These are phyloP conservation scores for Fusarium sp. DNA, from an alignment of 2,329 filamentous ascomycete species.

Conservation along the genomic window DNA sequence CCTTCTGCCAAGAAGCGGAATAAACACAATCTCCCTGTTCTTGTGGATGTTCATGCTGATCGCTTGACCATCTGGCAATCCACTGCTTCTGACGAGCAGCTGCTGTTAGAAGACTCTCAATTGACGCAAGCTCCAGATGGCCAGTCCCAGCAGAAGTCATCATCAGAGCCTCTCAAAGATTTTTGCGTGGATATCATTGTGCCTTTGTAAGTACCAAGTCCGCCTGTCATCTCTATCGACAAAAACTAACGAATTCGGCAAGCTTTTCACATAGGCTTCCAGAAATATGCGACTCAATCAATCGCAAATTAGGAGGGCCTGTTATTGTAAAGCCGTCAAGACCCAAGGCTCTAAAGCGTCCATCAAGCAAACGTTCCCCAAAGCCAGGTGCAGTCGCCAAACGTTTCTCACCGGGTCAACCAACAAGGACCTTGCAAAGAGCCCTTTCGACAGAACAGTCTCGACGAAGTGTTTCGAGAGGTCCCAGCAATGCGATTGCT, in stretches of 20 bases:
- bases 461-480: conserved; percentile 67
- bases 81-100: conserved; percentile 72
- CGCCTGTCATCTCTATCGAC: neutral
- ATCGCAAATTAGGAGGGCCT: conserved; percentile 81
- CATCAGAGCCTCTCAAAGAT: conserved; percentile 75
- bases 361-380: conserved; percentile 58
- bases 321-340: conserved; percentile 69
- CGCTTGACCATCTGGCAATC: conserved; percentile 88
- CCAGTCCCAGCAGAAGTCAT: conserved; percentile 57
- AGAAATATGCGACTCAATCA: conserved; percentile 76
- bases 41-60: conserved; percentile 81
- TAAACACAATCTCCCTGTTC: conserved; percentile 73
- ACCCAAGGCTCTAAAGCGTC: conserved; percentile 61
- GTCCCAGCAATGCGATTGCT: conserved; percentile 69
- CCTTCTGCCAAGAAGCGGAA: conserved; percentile 65
- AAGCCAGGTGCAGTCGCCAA: conserved; percentile 68
- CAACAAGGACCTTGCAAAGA: conserved; percentile 69
- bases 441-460: conserved; percentile 72
- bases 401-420: conserved; percentile 58
- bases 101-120: conserved; percentile 65
- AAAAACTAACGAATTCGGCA: conserved; percentile 57
- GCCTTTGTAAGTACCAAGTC: conserved; percentile 73
- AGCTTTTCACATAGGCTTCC: conserved; percentile 83
- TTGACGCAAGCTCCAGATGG: conserved; percentile 51
- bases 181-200: conserved; percentile 86